phyloP scores from a whole-genome alignment of 2,329 filamentous ascomycete genomes.

The Fonsecaea erecta region DNA sequence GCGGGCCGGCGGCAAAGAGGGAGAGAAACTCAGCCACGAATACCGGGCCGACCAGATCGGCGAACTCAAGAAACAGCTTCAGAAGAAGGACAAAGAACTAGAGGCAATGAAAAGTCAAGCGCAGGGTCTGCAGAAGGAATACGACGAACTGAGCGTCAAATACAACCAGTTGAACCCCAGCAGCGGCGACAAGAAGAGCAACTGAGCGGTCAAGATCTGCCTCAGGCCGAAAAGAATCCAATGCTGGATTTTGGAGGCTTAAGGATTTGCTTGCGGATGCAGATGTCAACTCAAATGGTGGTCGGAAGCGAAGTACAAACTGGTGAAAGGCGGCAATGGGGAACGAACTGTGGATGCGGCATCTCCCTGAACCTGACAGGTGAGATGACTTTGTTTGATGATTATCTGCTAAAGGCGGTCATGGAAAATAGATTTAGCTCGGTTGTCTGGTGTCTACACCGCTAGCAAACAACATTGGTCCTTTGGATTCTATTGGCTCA shows the following conservation, averaged over 20 bases:
- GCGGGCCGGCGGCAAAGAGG: slow-evolving; percentile 66
- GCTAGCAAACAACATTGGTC: not conserved
- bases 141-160: slow-evolving; percentile 83
- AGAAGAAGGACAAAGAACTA: slow-evolving; percentile 79
- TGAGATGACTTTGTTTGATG: not conserved
- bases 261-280: slow-evolving; percentile 2
- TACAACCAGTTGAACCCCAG: slow-evolving; percentile 61
- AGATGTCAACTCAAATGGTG: not conserved
- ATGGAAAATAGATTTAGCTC: slow-evolving; percentile 18
- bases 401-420: slow-evolving; percentile 6
- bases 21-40: slow-evolving; percentile 71
- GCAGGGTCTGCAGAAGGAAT: slow-evolving; percentile 80
- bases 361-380: not conserved
- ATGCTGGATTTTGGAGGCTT: not conserved
- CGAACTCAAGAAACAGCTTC: slow-evolving; percentile 73
- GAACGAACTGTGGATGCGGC: not conserved
- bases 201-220: slow-evolving; percentile 45
- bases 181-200: slow-evolving; percentile 58
- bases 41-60: slow-evolving; percentile 75
- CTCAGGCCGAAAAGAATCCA: not conserved
- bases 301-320: too few species aligned
- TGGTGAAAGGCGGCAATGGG: not conserved
- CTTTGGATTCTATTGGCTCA: slow-evolving; percentile 2
- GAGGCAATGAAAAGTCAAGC: slow-evolving; percentile 91
- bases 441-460: not conserved